Conservation (phyloP, 108 stramenopile species). For the Nitzschia sp. region DNA sequence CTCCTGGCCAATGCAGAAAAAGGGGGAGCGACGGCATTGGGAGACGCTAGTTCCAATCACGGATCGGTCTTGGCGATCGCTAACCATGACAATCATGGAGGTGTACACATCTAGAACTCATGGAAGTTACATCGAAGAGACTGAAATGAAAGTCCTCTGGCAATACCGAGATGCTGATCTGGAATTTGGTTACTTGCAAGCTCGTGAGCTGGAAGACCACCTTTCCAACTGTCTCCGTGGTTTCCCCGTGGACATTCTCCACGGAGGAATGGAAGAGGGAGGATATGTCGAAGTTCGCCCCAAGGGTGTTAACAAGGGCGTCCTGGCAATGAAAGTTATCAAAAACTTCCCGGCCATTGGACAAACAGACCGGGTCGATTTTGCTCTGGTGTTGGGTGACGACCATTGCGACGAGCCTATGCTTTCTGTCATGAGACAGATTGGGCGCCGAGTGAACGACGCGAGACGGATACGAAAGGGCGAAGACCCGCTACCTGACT, state of each 20-base stretch:
- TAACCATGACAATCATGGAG: conserved; percentile 91
- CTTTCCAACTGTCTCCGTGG: conserved; percentile 85
- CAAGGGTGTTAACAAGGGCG: conserved; percentile 87
- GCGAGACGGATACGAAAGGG: conserved; percentile 51
- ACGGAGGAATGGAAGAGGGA: conserved; percentile 86
- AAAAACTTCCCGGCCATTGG: conserved; percentile 56
- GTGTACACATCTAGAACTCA: conserved; percentile 93
- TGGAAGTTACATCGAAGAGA: conserved; percentile 89
- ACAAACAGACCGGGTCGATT: conserved; percentile 68
- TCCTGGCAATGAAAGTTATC: conserved; percentile 83
- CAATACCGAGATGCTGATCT: conserved; percentile 97
- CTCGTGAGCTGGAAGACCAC: conserved; percentile 95
- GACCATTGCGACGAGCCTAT: conserved; percentile 96
- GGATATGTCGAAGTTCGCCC: conserved; percentile 90
- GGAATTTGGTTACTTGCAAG: conserved; percentile 97
- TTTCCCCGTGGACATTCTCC: conserved; percentile 93
- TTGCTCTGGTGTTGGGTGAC: conserved; percentile 87
- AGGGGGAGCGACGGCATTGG: conserved; percentile 67
- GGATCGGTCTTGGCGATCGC: conserved; percentile 83
- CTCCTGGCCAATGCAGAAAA: conserved; percentile 78
- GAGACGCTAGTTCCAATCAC: conserved; percentile 89
- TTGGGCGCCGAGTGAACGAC: conserved; percentile 62
- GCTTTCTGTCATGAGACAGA: conserved; percentile 89
- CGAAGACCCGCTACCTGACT: conserved; percentile 57
- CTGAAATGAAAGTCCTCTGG: conserved; percentile 95